Evolutionary conservation across 139 green algal species (phyloP), one percentile per base, ranked within the genome.

Genomic region (Volvox africanus): DNA sequence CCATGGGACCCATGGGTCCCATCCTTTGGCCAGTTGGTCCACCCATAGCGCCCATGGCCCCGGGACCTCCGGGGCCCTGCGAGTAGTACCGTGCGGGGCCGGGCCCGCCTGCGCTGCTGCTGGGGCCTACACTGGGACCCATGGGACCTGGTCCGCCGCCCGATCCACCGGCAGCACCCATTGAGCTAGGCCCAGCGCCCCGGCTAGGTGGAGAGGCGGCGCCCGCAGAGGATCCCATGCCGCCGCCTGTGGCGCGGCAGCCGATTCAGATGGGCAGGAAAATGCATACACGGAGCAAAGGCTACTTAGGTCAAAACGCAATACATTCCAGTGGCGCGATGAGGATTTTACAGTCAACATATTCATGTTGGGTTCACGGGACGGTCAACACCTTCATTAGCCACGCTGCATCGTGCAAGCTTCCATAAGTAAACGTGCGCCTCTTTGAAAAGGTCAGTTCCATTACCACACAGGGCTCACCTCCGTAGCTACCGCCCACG

Each of bases 1-100:
- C 85, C 85, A 89, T 89, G 17, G 82, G 82, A 24, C 82, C 82
- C 82, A 88, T 79, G 62, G 35, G 65, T 16, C 84, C 84, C 11
- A n/a, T 2, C 12, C 84, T 22, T 28, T 37, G 81, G 17, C 61
- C 61, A 12, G 61, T 67, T 16, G 80, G 81, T 35, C 81, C 61
- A 61, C 68, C 83, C 84, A 89, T 80, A 0, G 82, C 61, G 9
- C 62, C 65, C 82, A 88, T 79, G 62, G 32, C 82, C 11, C 62
- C 33, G 1, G 61, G 81, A n/a, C 81, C 61, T 26, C 30, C 32
- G 30, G 81, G 81, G 13, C 81, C 81, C 17, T 32, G 26, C 11
- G 80, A 55, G 80, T 62, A 86, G 37, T 86, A 86, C 1, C 80
- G 80, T n/a, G 6, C 30, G 2, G 80, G 35, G 14, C 80, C 80